Evolutionary conservation across 2,329 filamentous ascomycete species (phyloP).

Genomic region (Penicillium sclerotiorum): DNA sequence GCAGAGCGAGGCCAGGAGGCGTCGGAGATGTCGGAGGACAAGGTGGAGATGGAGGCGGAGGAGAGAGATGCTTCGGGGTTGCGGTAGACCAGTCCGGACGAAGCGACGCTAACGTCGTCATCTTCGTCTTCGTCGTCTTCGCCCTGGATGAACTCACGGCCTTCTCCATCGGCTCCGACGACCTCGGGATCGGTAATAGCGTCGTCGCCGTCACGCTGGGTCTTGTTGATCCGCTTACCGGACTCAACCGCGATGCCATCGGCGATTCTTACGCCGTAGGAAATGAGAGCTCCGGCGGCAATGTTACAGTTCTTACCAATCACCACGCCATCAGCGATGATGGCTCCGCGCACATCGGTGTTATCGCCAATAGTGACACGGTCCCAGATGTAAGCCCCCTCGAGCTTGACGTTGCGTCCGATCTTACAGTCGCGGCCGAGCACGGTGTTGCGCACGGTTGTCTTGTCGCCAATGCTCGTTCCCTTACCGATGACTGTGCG

Average conservation of each 20-base stretch:
- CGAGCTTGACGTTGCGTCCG: slow-evolving; percentile 77
- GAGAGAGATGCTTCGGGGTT: slow-evolving; percentile 51
- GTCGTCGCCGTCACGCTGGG: slow-evolving; percentile 47
- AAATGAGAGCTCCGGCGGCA: slow-evolving; percentile 74
- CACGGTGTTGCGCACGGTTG: slow-evolving; percentile 71
- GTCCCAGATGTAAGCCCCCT: slow-evolving; percentile 87
- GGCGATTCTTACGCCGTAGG: slow-evolving; percentile 73
- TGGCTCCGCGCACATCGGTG: slow-evolving; percentile 68
- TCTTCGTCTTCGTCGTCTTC: slow-evolving; percentile 69
- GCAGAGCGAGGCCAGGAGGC: slow-evolving; percentile 71
- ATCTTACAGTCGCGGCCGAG: slow-evolving; percentile 85
- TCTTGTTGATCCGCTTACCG: slow-evolving; percentile 48
- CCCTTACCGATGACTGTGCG: slow-evolving; percentile 75
- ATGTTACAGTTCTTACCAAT: slow-evolving; percentile 73
- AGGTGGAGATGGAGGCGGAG: slow-evolving; percentile 63
- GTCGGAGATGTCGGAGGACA: slow-evolving; percentile 59
- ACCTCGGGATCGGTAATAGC: slow-evolving; percentile 53
- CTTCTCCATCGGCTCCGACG: slow-evolving; percentile 62
- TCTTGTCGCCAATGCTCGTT: slow-evolving; percentile 73
- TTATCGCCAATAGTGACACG: slow-evolving; percentile 76
- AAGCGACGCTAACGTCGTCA: slow-evolving; percentile 65
- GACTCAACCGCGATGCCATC: slow-evolving; percentile 56
- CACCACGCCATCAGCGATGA: slow-evolving; percentile 72
- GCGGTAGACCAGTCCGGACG: slow-evolving; percentile 53
- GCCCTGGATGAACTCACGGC: slow-evolving; percentile 66